These are phyloP conservation scores for Yamadazyma sp. DNA, from an alignment of 805 yeast genomes.

Conservation along the genomic window DNA sequence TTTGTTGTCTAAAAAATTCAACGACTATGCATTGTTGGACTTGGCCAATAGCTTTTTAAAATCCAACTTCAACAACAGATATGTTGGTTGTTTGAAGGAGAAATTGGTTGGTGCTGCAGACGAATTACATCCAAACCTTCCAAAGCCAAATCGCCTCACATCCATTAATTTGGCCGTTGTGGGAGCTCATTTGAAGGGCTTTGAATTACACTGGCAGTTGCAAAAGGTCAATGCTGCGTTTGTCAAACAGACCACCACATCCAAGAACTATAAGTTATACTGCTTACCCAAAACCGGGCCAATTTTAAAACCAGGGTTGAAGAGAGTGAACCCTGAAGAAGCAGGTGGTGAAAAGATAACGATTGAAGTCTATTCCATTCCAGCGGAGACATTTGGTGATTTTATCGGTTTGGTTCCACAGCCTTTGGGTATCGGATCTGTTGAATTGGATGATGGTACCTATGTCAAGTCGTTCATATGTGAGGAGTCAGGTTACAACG, in stretches of 20 bases:
- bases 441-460: slow-evolving; percentile 75
- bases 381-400: slow-evolving; percentile 72
- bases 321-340: slow-evolving; percentile 48
- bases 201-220: slow-evolving; percentile 92
- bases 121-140: slow-evolving; percentile 45
- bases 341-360: slow-evolving; percentile 57
- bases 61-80: slow-evolving; percentile 47
- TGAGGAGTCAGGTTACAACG: slow-evolving; percentile 82
- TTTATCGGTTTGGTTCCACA: slow-evolving; percentile 89
- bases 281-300: slow-evolving; percentile 85
- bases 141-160: slow-evolving; percentile 40
- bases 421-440: slow-evolving; percentile 94
- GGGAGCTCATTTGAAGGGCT: slow-evolving; percentile 90
- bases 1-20: slow-evolving; percentile 73
- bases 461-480: slow-evolving; percentile 93
- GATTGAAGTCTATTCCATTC: slow-evolving; percentile 82
- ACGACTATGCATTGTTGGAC: slow-evolving; percentile 86
- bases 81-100: slow-evolving; percentile 53
- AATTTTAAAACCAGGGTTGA: slow-evolving; percentile 83
- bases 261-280: slow-evolving; percentile 69
- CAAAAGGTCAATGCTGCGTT: slow-evolving; percentile 78
- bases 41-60: slow-evolving; percentile 73
- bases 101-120: slow-evolving; percentile 38
- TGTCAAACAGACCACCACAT: slow-evolving; percentile 63
- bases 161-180: slow-evolving; percentile 83